Conservation (phyloP, 352 stramenopile species). For the Elongisporangium undulatum region DNA sequence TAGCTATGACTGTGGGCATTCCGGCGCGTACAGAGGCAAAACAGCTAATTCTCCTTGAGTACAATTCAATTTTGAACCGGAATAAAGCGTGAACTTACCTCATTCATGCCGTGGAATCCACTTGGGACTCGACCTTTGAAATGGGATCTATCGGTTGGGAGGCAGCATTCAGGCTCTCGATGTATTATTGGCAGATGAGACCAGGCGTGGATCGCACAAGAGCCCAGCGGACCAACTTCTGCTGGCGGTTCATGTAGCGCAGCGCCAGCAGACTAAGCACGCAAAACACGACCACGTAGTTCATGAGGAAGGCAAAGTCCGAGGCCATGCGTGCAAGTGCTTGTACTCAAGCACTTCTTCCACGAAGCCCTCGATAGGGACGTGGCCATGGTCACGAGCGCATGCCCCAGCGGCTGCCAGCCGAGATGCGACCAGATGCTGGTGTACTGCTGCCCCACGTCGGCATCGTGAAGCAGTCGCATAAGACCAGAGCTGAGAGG, state of each 20-base stretch:
- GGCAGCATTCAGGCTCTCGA: too few species aligned
- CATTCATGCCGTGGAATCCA: too few species aligned
- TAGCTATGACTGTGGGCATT: too few species aligned
- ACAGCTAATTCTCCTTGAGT: too few species aligned
- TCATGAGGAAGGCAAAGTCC: slow-evolving; percentile 21
- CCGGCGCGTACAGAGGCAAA: too few species aligned
- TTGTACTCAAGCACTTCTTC: slow-evolving; percentile 19
- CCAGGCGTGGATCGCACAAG: too few species aligned
- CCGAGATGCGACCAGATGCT: slow-evolving; percentile 12
- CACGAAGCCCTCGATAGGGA: slow-evolving; percentile 13
- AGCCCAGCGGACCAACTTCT: too few species aligned
- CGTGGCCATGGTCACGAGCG: slow-evolving; percentile 10
- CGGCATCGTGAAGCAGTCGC: slow-evolving; percentile 17
- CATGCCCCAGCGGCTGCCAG: slow-evolving; percentile 18
- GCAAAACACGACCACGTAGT: slow-evolving; percentile 20
- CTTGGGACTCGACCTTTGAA: too few species aligned
- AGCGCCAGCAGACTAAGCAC: slow-evolving; percentile 23
- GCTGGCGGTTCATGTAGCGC: slow-evolving; percentile 37
- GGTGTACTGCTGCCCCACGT: slow-evolving; percentile 13
- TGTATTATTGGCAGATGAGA: too few species aligned
- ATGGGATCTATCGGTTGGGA: too few species aligned
- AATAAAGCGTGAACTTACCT: too few species aligned
- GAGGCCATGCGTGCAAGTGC: slow-evolving; percentile 16
- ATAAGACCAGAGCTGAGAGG: slow-evolving; percentile 28
- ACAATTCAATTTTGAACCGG: too few species aligned